Evolutionary conservation across 345 rosid species (phyloP).

Genomic region (Populus nigra): DNA sequence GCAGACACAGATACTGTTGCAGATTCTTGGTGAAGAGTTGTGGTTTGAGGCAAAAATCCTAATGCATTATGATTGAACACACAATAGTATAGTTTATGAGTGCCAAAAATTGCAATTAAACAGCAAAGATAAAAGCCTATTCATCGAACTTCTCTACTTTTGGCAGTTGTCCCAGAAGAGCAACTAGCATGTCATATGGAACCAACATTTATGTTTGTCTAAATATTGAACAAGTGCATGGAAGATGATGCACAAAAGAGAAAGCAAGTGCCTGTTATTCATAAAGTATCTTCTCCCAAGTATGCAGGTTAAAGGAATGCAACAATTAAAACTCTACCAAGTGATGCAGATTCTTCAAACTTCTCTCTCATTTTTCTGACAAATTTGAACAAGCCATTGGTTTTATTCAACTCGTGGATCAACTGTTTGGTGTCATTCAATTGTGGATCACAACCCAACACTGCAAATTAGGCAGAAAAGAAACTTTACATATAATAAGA

Average conservation of each 20-base stretch:
- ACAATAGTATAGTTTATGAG: background rate
- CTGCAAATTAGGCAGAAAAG: conserved; percentile 40
- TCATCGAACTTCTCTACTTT: background rate
- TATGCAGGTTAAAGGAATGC: conserved; percentile 7
- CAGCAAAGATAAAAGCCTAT: background rate
- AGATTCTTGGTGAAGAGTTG: conserved; percentile 48
- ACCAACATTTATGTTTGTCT: background rate
- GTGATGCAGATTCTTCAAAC: conserved; percentile 61
- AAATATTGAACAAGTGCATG: background rate
- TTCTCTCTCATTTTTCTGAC: conserved; percentile 75
- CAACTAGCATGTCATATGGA: background rate
- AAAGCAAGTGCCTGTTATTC: background rate
- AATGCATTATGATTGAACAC: conserved; percentile 19
- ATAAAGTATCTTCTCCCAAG: conserved; percentile 7
- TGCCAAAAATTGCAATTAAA: conserved; percentile 16
- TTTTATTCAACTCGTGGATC: conserved; percentile 68
- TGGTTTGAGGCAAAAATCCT: conserved; percentile 47
- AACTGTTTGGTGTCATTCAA: conserved; percentile 54
- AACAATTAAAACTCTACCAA: conserved; percentile 39
- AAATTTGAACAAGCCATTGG: conserved; percentile 79
- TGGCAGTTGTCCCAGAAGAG: background rate
- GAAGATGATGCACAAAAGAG: background rate
- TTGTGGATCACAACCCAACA: conserved; percentile 71
- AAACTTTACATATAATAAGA: conserved; percentile 5
- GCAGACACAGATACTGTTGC: conserved; percentile 57